Percentiles rank a stretch among this genome's conserved stretches.
Conservation (phyloP, 495 filamentous ascomycete species). For the Achaetomiella virescens region DNA sequence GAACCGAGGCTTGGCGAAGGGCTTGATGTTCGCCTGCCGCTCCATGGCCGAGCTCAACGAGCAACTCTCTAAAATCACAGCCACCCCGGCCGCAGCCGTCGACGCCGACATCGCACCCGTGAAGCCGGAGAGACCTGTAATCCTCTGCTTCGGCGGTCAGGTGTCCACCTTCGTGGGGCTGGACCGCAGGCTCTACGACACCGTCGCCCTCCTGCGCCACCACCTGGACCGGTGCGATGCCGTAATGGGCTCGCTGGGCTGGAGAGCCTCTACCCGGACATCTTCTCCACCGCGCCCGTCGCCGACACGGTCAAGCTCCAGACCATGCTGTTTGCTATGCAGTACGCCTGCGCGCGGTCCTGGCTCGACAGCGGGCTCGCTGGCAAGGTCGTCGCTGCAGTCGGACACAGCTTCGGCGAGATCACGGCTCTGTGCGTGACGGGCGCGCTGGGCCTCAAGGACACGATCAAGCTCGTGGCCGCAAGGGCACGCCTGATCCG, state of each 20-base stretch:
- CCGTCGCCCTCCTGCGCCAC: slow-evolving; percentile 25
- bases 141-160: slow-evolving; percentile 49
- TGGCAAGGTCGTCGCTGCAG: neutral
- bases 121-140: no score
- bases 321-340: slow-evolving; percentile 39
- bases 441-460: slow-evolving; percentile 20
- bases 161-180: slow-evolving; percentile 37
- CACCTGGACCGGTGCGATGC: slow-evolving; percentile 39
- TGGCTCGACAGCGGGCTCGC: slow-evolving; percentile 45
- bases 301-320: slow-evolving; percentile 42
- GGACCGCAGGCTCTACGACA: slow-evolving; percentile 32
- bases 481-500: slow-evolving; percentile 42
- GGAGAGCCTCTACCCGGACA: slow-evolving; percentile 38
- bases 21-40: slow-evolving; percentile 27
- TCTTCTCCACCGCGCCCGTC: slow-evolving; percentile 36
- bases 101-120: no score
- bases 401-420: slow-evolving; percentile 2
- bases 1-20: slow-evolving; percentile 17
- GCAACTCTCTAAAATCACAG: slow-evolving; percentile 22
- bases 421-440: slow-evolving; percentile 20
- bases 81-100: no score
- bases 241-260: slow-evolving; percentile 24
- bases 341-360: slow-evolving; percentile 42
- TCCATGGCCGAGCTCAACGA: slow-evolving; percentile 31
- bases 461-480: slow-evolving; percentile 36